Base-by-base conservation (phyloP, 495 filamentous ascomycete species). In the Aspergillus egyptiacus region DNA sequence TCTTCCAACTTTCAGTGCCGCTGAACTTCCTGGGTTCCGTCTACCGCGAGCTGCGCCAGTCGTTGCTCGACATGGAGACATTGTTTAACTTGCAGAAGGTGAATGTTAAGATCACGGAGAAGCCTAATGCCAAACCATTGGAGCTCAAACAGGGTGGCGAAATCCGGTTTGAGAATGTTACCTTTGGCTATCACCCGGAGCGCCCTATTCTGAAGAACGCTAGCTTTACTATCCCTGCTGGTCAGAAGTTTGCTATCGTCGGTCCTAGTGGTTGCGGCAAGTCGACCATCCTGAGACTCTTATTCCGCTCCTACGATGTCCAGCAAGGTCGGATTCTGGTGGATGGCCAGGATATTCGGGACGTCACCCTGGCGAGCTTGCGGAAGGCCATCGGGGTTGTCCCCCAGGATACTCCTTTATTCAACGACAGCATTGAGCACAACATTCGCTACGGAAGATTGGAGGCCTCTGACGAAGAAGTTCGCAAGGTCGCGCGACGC, bases 11-110 rank as follows among this genome's bases (percentile, higher is more conserved):
- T 10, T 95, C 89, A 2, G 86, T 97, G 1, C 93, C 93, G 0
- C 75, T 98, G 32, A 98, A 97, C 72, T 98, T 97, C 68, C 73
- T 98, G 1, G 93, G 93, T 8, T 90, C 87, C 6, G 90, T 98
- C 4, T 98, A 98, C 65, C 85, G 93, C 52, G 94, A 98, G 71
- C 76, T 98, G 38, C 77, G 93, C 32, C 94, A 98, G 69, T 95
- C 89, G 10, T 71, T 97, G 39, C 68, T 97, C 43, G 93, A 98
- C 62, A 97, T 98, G 94, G 93, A 97, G 67, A 96, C 94, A 1
- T 77, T 97, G 10, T 98, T 98, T 74, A 96, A 95, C 62, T 74
- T 98, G n/a, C 94, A 98, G 63, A 96, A 95, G 62, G 94, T 97
- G 59, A 95, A 97, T 54, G 82, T 96, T 30, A 80, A 82, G 15